Evolutionary conservation across 2,329 filamentous ascomycete species (phyloP), one percentile per base, ranked within the genome.

Genomic region (Penicillium frequentans): DNA sequence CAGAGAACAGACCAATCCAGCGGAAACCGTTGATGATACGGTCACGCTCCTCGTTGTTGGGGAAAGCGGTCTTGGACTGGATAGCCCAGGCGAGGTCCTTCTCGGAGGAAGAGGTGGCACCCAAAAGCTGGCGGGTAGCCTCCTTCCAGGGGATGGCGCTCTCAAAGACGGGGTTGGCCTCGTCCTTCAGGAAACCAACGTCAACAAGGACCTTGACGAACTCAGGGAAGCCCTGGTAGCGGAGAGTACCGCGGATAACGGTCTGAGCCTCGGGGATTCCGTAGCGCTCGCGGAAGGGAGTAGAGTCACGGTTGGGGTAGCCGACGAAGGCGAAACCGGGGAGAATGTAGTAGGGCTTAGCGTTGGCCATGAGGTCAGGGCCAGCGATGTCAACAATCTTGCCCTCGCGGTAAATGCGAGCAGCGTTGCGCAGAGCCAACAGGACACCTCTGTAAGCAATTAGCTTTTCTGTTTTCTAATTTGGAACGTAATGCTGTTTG

Each of bases 251-350:
- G 51, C 91, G 85, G 73, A 96, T 82, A 68, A 97, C 86, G 51
- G 90, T 96, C 77, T 96, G 78, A 14, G 91, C 91, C 80, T 98
- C 93, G 51, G 93, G 92, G 70, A 97, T 97, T 76, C 86, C 79
- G 84, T 97, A 97, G 61, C 90, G 86, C 82, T 96, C 88, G 72
- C 86, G 88, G 86, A 95, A 98, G 9, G 85, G 82, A 16, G 90
- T 95, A 21, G 88, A 93, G 78, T 98, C 93, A 67, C 93, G 84
- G 86, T 98, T 98, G 56, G 90, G 90, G 79, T 98, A 98, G 43
- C 89, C 91, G 65, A 97, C 92, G 68, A 96, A 93, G 51, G 89
- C 88, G 75, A 87, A 97, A 58, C 57, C 90, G 35, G 90, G 90
- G 81, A 92, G 96, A 81, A 93, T 95, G 77, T 84, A 86, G 84